These are phyloP conservation scores for Isatis tinctoria DNA, from an alignment of 345 rosid species.

Conservation along the genomic window DNA sequence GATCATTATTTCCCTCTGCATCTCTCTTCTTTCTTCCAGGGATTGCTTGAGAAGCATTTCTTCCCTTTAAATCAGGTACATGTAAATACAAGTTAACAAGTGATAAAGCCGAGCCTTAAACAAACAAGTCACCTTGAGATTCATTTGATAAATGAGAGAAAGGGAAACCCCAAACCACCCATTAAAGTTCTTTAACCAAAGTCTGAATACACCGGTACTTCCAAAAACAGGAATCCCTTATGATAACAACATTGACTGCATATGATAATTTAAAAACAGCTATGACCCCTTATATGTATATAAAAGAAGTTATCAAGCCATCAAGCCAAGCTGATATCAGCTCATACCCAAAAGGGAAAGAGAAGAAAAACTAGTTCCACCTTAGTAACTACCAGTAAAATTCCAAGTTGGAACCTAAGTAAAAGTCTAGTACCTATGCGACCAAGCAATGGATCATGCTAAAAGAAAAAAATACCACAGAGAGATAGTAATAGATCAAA, in stretches of 20 bases:
- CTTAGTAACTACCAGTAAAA: background rate
- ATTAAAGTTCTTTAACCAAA: conserved; percentile 2
- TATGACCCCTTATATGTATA: background rate
- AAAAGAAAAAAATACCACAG: background rate
- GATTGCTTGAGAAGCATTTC: conserved; percentile 54
- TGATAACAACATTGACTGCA: conserved; percentile 5
- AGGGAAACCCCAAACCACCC: background rate
- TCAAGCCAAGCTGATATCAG: background rate
- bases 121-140: background rate
- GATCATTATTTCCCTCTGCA: conserved; percentile 43
- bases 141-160: background rate
- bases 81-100: conserved; percentile 10
- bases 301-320: background rate
- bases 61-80: conserved; percentile 57
- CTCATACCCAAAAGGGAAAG: conserved; percentile 20
- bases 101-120: background rate
- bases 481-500: background rate
- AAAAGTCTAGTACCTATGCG: background rate
- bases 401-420: background rate
- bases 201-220: background rate
- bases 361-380: background rate
- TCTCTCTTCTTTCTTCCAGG: conserved; percentile 67
- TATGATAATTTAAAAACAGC: background rate
- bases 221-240: background rate
- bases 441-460: background rate